Percentiles rank a stretch among this genome's conserved stretches.
These are phyloP conservation scores for Emergomyces orientalis DNA, from an alignment of 2,329 filamentous ascomycete genomes.

Conservation along the genomic window DNA sequence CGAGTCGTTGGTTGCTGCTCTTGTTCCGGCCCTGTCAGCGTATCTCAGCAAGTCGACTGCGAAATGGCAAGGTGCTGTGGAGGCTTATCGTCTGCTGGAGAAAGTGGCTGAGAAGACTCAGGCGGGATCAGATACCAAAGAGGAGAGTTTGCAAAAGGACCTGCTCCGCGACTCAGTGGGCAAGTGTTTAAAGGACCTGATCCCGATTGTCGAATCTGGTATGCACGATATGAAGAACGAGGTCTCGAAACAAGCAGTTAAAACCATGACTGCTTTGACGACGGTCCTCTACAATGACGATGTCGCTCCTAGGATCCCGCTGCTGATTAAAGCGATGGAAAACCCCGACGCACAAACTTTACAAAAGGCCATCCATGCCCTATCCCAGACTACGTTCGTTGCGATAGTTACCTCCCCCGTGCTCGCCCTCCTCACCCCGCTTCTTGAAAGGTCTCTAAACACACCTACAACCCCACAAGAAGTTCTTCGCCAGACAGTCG, in stretches of 20 bases:
- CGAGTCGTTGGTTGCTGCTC: conserved; percentile 72
- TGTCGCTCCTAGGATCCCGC: conserved; percentile 80
- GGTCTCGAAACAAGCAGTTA: conserved; percentile 72
- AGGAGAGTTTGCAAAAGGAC: conserved; percentile 81
- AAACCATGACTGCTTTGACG: conserved; percentile 85
- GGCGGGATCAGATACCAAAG: conserved; percentile 71
- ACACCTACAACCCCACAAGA: conserved; percentile 85
- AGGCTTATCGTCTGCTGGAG: conserved; percentile 72
- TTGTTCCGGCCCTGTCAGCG: conserved; percentile 63
- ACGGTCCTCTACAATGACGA: conserved; percentile 93
- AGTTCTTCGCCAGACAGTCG: conserved; percentile 87
- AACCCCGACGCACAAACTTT: conserved; percentile 79
- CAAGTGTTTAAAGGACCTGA: conserved; percentile 43
- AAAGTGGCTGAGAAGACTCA: conserved; percentile 93
- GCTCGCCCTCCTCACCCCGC: conserved; percentile 83
- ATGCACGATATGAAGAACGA: conserved; percentile 97
- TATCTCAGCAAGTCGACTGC: conserved; percentile 78
- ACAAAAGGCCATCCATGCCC: conserved; percentile 91
- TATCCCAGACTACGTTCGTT: conserved; percentile 98
- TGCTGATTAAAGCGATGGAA: conserved; percentile 91
- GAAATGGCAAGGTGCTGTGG: conserved; percentile 96
- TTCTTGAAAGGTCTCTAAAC: conserved; percentile 89
- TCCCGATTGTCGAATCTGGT: conserved; percentile 41
- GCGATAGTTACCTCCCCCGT: conserved; percentile 93
- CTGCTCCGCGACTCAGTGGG: conserved; percentile 86